Evolutionary conservation across 1,284 basidiomycete species (phyloP).

Genomic region (Gymnopus androsaceus): DNA sequence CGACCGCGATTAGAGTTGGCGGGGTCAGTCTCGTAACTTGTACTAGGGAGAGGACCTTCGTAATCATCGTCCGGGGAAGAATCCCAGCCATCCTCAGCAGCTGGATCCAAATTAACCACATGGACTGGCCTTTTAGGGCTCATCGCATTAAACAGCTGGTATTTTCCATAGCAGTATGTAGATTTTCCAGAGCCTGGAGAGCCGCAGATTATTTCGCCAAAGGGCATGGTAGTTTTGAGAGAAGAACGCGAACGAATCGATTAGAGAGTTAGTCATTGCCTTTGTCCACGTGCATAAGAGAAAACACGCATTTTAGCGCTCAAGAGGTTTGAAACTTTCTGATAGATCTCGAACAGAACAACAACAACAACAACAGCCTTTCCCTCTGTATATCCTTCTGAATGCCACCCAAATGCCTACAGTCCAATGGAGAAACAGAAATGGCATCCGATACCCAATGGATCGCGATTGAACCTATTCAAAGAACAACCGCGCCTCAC

Average conservation of each 20-base stretch:
- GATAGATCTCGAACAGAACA: no score
- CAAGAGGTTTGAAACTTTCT: no score
- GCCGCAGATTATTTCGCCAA: conserved; percentile 87
- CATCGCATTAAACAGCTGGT: conserved; percentile 92
- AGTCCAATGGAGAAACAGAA: background rate
- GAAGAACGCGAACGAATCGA: no score
- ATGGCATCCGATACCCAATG: conserved; percentile 8
- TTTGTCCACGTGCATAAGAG: no score
- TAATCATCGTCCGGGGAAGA: no score
- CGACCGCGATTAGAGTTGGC: no score
- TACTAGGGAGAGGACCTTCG: no score
- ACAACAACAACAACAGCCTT: no score
- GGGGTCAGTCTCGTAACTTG: no score
- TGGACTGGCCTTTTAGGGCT: conserved; percentile 82
- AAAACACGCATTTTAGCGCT: no score
- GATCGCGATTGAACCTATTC: conserved; percentile 25
- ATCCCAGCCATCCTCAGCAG: conserved; percentile 87
- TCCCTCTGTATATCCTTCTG: background rate
- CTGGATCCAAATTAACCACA: conserved; percentile 95
- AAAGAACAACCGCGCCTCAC: conserved; percentile 3
- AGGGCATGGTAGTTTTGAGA: no score
- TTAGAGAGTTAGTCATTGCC: no score
- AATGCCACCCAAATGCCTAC: background rate
- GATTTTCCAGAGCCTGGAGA: conserved; percentile 94
- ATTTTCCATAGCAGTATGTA: conserved; percentile 91